Conservation (phyloP, 331 rosid genomes). For the Malus hybrid region DNA sequence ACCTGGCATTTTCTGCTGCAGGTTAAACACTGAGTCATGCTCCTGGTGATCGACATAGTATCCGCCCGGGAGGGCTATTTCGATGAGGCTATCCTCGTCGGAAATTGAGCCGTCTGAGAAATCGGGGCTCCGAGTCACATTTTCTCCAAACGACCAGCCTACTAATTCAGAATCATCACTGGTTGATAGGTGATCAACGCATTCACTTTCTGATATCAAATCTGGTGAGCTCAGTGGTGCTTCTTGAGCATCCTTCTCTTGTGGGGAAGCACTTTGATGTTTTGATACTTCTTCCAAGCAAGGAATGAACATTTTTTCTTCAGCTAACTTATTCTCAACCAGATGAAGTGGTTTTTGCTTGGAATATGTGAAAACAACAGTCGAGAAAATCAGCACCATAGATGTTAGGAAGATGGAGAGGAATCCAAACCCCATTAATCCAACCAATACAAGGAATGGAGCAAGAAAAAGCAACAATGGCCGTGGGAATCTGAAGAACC, state of each 20-base stretch:
- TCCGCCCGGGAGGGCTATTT: slow-evolving; percentile 74
- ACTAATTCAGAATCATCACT: slow-evolving; percentile 50
- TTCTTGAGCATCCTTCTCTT: slow-evolving; percentile 20
- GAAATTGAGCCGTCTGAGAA: slow-evolving; percentile 81
- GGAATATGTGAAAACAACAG: slow-evolving; percentile 31
- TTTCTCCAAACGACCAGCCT: slow-evolving; percentile 29
- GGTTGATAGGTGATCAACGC: slow-evolving; percentile 28
- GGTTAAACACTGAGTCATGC: slow-evolving; percentile 15
- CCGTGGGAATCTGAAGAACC: slow-evolving; percentile 42
- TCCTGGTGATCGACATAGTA: slow-evolving; percentile 37
- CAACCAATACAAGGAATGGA: slow-evolving; percentile 37
- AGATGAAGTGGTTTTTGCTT: slow-evolving; percentile 18
- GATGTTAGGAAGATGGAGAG: slow-evolving; percentile 39
- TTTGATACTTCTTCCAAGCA: slow-evolving; percentile 18
- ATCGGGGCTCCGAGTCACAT: slow-evolving; percentile 21
- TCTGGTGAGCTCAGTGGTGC: not conserved
- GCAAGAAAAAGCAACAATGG: slow-evolving; percentile 46
- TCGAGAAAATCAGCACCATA: slow-evolving; percentile 33
- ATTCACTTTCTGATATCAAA: slow-evolving; percentile 37
- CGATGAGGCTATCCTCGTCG: slow-evolving; percentile 93
- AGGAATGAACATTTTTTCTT: slow-evolving; percentile 11
- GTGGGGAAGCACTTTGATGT: not conserved
- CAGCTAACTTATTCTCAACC: slow-evolving; percentile 16
- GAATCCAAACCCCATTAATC: slow-evolving; percentile 35
- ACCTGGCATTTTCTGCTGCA: slow-evolving; percentile 34